Percentiles rank a stretch among this genome's conserved stretches.
These are phyloP conservation scores for Polyporus tsugae DNA, from an alignment of 1,284 basidiomycete species.

Conservation along the genomic window DNA sequence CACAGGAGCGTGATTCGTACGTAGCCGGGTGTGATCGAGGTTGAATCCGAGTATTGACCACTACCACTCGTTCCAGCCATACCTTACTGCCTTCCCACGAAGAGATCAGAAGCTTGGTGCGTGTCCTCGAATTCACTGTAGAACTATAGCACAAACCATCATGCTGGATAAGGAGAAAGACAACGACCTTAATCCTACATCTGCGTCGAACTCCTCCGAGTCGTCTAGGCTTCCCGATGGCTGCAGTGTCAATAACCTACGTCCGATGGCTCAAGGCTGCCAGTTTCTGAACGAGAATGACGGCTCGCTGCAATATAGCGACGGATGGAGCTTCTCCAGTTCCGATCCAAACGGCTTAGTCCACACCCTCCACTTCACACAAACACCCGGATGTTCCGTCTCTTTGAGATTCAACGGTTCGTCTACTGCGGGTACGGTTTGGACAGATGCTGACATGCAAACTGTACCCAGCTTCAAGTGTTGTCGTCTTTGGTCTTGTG, in stretches of 20 bases:
- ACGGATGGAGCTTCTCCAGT: conserved; percentile 45
- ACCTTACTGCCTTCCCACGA: too few relatives aligned
- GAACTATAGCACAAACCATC: too few relatives aligned
- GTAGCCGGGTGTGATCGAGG: too few relatives aligned
- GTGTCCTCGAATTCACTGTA: too few relatives aligned
- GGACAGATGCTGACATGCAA: background rate
- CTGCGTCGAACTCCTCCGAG: background rate
- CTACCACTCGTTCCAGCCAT: too few relatives aligned
- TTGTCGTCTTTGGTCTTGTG: conserved; percentile 49
- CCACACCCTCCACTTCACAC: conserved; percentile 30
- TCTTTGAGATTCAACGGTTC: conserved; percentile 48
- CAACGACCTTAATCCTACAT: background rate
- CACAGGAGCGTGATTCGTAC: too few relatives aligned
- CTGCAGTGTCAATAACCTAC: background rate
- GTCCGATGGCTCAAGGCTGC: conserved; percentile 7
- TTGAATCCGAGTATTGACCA: too few relatives aligned
- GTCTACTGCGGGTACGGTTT: background rate
- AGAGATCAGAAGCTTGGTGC: too few relatives aligned
- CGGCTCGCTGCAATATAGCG: conserved; percentile 40
- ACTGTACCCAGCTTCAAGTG: background rate
- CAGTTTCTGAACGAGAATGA: conserved; percentile 32
- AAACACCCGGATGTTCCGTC: conserved; percentile 37
- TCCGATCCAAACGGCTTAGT: conserved; percentile 24
- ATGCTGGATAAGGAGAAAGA: too few relatives aligned
- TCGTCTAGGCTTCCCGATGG: background rate